phyloP scores from a whole-genome alignment of 1,284 basidiomycete genomes.

The Termitomyces sp. region DNA sequence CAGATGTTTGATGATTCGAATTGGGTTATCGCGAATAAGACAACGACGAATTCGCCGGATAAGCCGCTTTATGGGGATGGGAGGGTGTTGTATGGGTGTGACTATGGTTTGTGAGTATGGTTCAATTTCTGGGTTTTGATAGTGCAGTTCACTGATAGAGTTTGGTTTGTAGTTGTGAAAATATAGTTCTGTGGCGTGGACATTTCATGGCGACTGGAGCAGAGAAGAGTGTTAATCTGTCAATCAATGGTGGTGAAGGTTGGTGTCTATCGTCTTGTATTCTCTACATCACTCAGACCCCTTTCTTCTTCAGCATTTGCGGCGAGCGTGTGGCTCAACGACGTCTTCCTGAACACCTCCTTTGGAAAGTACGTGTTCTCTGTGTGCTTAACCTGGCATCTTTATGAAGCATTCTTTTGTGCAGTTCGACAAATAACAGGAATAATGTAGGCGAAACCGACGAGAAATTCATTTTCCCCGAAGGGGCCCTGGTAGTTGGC shows the following conservation, averaged over 20 bases:
- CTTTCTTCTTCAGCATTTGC: constrained; percentile 52
- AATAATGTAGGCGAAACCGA: constrained; percentile 60
- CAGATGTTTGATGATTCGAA: constrained; percentile 48
- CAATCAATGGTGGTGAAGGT: constrained; percentile 78
- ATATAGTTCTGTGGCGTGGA: constrained; percentile 74
- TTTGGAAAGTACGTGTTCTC: constrained; percentile 58
- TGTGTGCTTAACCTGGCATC: background rate
- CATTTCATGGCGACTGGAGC: constrained; percentile 61
- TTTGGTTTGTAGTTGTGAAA: constrained; percentile 57
- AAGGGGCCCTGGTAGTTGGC: constrained; percentile 41
- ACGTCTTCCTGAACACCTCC: constrained; percentile 64
- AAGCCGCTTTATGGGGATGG: constrained; percentile 70
- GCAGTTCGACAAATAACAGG: constrained; percentile 58
- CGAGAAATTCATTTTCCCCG: constrained; percentile 57
- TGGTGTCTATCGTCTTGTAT: constrained; percentile 12
- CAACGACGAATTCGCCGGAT: constrained; percentile 63
- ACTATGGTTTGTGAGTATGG: constrained; percentile 69
- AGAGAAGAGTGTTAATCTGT: constrained; percentile 61
- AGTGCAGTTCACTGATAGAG: background rate
- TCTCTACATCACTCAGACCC: background rate
- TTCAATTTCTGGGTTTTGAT: background rate
- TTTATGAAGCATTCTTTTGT: background rate
- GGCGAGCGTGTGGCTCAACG: constrained; percentile 76
- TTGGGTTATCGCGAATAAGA: constrained; percentile 67
- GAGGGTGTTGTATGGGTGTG: constrained; percentile 71